These are phyloP conservation scores for Boletus huronensis DNA, from an alignment of 768 basidiomycete genomes.

Conservation along the genomic window DNA sequence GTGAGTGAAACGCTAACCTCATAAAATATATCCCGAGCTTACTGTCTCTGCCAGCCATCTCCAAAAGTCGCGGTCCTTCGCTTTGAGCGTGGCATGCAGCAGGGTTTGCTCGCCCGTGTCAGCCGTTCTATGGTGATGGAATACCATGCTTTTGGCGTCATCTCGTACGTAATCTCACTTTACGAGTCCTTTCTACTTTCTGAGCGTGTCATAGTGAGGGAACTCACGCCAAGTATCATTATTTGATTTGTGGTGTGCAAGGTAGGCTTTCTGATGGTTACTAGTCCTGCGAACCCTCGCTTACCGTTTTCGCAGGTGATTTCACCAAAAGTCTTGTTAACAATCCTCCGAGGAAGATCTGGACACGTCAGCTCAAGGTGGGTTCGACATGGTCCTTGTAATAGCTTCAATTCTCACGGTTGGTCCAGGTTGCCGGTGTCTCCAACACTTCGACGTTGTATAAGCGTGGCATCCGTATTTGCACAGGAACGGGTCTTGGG, in stretches of 20 bases:
- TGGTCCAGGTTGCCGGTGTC: slow-evolving; percentile 66
- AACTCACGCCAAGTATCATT: slow-evolving; percentile 69
- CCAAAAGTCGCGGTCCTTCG: slow-evolving; percentile 76
- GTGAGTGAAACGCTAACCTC: slow-evolving; percentile 38
- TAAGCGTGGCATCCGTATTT: slow-evolving; percentile 74
- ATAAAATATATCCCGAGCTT: background rate
- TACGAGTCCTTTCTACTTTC: slow-evolving; percentile 3
- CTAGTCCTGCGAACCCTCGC: background rate
- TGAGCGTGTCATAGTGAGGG: slow-evolving; percentile 51
- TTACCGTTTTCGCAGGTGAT: slow-evolving; percentile 44
- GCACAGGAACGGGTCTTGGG: slow-evolving; percentile 80
- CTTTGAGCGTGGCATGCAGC: slow-evolving; percentile 82
- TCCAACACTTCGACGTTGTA: slow-evolving; percentile 81
- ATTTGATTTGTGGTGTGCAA: slow-evolving; percentile 79
- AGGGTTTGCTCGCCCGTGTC: slow-evolving; percentile 71
- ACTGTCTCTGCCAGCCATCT: slow-evolving; percentile 52
- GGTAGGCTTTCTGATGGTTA: slow-evolving; percentile 28
- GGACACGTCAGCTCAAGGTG: slow-evolving; percentile 81
- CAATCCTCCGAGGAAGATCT: slow-evolving; percentile 64
- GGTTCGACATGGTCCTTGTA: slow-evolving; percentile 1
- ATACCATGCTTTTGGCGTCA: slow-evolving; percentile 78
- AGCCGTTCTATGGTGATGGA: slow-evolving; percentile 73
- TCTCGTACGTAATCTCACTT: slow-evolving; percentile 49
- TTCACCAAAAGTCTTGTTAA: slow-evolving; percentile 71
- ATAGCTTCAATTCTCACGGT: slow-evolving; percentile 2